These are phyloP conservation scores for Colletotrichum trifolii DNA, from an alignment of 2,329 filamentous ascomycete species.

Conservation along the genomic window DNA sequence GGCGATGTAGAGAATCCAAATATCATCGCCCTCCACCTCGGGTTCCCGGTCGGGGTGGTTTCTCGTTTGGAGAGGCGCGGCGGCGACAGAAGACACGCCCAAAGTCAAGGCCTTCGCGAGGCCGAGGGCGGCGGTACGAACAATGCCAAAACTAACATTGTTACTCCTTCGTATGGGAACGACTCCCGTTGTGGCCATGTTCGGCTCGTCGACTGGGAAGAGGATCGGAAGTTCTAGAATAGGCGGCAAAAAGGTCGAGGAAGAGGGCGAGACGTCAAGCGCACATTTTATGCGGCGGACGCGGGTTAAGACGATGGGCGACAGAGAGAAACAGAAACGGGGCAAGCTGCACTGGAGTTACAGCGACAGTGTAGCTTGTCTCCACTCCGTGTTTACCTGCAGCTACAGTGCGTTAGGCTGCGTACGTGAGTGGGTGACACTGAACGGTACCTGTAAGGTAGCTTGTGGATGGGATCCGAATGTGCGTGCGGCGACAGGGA, in stretches of 20 bases:
- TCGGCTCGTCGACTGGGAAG: conserved; percentile 26
- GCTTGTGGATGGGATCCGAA: no score
- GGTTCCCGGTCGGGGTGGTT: conserved; percentile 57
- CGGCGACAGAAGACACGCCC: conserved; percentile 60
- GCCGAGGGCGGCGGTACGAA: conserved; percentile 62
- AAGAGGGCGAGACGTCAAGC: conserved; percentile 28
- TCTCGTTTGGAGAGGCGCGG: conserved; percentile 54
- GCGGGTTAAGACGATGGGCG: conserved; percentile 19
- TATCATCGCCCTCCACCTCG: conserved; percentile 68
- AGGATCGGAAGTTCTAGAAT: conserved; percentile 16
- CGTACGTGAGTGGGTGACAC: conserved; percentile 18
- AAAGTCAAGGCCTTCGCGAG: conserved; percentile 62
- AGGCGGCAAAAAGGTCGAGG: conserved; percentile 12
- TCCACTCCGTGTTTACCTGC: conserved; percentile 36
- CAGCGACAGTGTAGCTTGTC: background rate
- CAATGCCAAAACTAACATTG: conserved; percentile 47
- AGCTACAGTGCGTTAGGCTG: conserved; percentile 34
- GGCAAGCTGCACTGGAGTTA: conserved; percentile 15
- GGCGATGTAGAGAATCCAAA: conserved; percentile 85
- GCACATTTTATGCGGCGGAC: conserved; percentile 37
- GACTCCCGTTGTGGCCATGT: conserved; percentile 35
- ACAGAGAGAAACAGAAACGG: conserved; percentile 18
- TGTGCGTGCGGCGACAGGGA: no score
- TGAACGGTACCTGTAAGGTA: no score
- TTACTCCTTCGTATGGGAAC: conserved; percentile 32